A percentile compares a stretch with the other conserved stretches of the same genome.
These are phyloP conservation scores for Rhizopogon salebrosus DNA, from an alignment of 768 basidiomycete genomes.

Conservation along the genomic window DNA sequence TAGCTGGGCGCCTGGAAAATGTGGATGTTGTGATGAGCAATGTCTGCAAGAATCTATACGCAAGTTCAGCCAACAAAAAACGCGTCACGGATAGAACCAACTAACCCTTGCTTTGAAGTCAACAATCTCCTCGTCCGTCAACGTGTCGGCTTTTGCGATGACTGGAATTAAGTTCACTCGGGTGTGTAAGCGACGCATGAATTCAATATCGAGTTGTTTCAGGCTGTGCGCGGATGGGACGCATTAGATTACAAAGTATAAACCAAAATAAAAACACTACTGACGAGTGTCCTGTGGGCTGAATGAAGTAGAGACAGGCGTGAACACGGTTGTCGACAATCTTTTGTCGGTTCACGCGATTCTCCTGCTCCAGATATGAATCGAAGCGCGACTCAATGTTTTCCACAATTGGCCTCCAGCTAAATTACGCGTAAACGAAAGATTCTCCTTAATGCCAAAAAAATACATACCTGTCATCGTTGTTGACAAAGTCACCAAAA, in stretches of 20 bases:
- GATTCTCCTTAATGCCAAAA: constrained; percentile 7
- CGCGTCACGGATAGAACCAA: not conserved
- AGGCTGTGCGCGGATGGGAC: constrained; percentile 45
- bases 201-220: constrained; percentile 97
- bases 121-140: constrained; percentile 93
- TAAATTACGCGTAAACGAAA: constrained; percentile 29
- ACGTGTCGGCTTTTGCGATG: constrained; percentile 96
- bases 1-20: constrained; percentile 98
- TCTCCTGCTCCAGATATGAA: constrained; percentile 97
- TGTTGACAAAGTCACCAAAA: constrained; percentile 99
- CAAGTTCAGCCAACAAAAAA: constrained; percentile 2
- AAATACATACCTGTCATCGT: constrained; percentile 80
- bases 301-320: constrained; percentile 98
- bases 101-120: constrained; percentile 90
- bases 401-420: constrained; percentile 98
- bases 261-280: constrained; percentile 22
- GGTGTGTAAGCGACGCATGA: constrained; percentile 95
- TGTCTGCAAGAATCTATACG: constrained; percentile 81
- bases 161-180: constrained; percentile 98
- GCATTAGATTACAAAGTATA: not conserved
- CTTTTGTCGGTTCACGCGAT: constrained; percentile 92
- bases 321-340: constrained; percentile 96
- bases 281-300: constrained; percentile 97
- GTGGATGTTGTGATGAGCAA: constrained; percentile 91
- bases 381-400: constrained; percentile 98